These are phyloP conservation scores for Teratosphaeriaceae sp. DNA, from an alignment of 2,329 filamentous ascomycete species.

Conservation along the genomic window DNA sequence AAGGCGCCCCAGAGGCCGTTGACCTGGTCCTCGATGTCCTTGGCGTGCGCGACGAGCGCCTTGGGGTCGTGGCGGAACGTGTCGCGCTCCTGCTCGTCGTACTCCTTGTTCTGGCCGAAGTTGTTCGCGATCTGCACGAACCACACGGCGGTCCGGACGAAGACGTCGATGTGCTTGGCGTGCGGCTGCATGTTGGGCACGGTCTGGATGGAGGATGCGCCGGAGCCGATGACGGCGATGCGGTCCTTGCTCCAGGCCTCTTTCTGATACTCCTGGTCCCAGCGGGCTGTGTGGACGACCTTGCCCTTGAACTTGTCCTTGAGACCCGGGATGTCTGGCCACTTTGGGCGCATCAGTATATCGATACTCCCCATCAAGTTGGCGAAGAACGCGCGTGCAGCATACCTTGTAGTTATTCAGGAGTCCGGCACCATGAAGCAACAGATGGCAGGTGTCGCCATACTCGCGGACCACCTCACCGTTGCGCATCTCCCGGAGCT, in stretches of 20 bases:
- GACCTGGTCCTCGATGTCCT: slow-evolving; percentile 38
- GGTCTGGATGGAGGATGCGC: slow-evolving; percentile 40
- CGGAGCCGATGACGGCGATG: slow-evolving; percentile 41
- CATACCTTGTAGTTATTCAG: slow-evolving; percentile 36
- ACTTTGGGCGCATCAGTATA: too few relatives aligned
- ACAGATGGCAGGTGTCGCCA: slow-evolving; percentile 38
- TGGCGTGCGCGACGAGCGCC: slow-evolving; percentile 38
- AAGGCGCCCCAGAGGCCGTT: slow-evolving; percentile 44
- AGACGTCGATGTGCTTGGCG: slow-evolving; percentile 40
- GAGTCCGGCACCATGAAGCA: slow-evolving; percentile 40
- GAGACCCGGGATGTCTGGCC: slow-evolving; percentile 34
- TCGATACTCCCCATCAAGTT: too few relatives aligned
- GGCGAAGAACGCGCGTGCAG: too few relatives aligned
- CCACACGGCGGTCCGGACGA: slow-evolving; percentile 41
- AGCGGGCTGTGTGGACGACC: slow-evolving; percentile 38
- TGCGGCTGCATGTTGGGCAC: slow-evolving; percentile 43
- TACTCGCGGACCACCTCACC: slow-evolving; percentile 32
- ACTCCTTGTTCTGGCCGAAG: slow-evolving; percentile 39
- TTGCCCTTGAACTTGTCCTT: slow-evolving; percentile 40
- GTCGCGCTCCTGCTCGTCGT: slow-evolving; percentile 37
- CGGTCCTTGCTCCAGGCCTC: slow-evolving; percentile 37
- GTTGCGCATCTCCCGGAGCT: slow-evolving; percentile 35
- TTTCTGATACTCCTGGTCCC: slow-evolving; percentile 40
- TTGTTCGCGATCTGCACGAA: slow-evolving; percentile 43
- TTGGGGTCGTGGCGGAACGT: slow-evolving; percentile 37